Percentiles rank a stretch among this genome's conserved stretches.
phyloP scores from a whole-genome alignment of 2,329 filamentous ascomycete genomes.

The Tricladium varicosporioides region DNA sequence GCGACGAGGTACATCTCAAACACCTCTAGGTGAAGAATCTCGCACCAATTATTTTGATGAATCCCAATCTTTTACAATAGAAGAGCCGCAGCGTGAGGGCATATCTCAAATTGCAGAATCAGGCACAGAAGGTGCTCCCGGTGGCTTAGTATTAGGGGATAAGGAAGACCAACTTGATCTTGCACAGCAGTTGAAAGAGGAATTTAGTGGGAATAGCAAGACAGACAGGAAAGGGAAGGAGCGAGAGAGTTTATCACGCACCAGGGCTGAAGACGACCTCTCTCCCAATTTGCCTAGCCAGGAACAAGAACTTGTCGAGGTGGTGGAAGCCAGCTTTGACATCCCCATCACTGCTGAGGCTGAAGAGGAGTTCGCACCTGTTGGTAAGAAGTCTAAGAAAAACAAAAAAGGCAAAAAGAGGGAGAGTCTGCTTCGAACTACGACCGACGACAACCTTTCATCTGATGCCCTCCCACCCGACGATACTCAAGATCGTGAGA shows the following conservation, averaged over 20 bases:
- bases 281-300: conserved; percentile 9
- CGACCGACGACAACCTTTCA: neutral
- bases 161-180: conserved; percentile 29
- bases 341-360: neutral
- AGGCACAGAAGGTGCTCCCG: conserved; percentile 7
- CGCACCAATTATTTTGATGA: conserved; percentile 20
- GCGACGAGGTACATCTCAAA: conserved; percentile 14
- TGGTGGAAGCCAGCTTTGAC: neutral
- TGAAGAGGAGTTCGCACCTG: neutral
- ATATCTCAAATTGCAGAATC: conserved; percentile 5
- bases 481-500: no score
- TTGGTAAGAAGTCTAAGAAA: conserved; percentile 3
- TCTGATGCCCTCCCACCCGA: neutral
- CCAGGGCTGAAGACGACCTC: conserved; percentile 15
- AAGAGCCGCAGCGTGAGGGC: conserved; percentile 5
- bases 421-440: conserved; percentile 2
- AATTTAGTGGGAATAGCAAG: conserved; percentile 39
- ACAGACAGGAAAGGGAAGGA: conserved; percentile 32
- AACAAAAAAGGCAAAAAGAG: conserved; percentile 11
- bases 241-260: conserved; percentile 14
- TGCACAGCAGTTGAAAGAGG: conserved; percentile 29
- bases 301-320: conserved; percentile 7
- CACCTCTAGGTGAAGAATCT: conserved; percentile 18
- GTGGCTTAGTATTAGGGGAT: conserved; percentile 22
- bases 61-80: conserved; percentile 7